Conservation (phyloP, 352 stramenopile genomes). For the Pythium sukuiense region DNA sequence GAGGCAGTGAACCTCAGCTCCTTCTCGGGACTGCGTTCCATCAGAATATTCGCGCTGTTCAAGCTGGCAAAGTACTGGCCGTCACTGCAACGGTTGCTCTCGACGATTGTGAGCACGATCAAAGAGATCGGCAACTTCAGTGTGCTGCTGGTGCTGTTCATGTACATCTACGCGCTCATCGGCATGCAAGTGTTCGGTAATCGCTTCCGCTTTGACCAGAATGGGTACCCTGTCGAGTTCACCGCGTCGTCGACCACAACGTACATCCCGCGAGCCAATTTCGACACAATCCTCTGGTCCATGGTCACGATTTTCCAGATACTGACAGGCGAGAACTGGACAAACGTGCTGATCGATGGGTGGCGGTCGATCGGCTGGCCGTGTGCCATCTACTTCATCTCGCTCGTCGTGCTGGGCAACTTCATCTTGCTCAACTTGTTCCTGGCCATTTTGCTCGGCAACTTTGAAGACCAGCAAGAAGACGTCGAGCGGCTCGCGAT, state of each 20-base stretch:
- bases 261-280: conserved; percentile 29
- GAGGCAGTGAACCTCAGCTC: conserved; percentile 29
- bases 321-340: conserved; percentile 93
- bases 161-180: conserved; percentile 87
- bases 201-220: conserved; percentile 40
- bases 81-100: conserved; percentile 89
- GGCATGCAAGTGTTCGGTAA: conserved; percentile 88
- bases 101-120: conserved; percentile 89
- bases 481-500: conserved; percentile 37
- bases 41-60: conserved; percentile 88
- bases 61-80: conserved; percentile 91
- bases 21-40: conserved; percentile 81
- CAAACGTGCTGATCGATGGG: conserved; percentile 86
- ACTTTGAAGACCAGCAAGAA: conserved; percentile 80
- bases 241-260: conserved; percentile 29
- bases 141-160: conserved; percentile 83
- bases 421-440: conserved; percentile 94
- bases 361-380: conserved; percentile 69
- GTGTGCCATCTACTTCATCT: conserved; percentile 77
- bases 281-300: conserved; percentile 32
- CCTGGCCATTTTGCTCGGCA: conserved; percentile 88
- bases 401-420: conserved; percentile 82
- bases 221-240: conserved; percentile 27
- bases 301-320: conserved; percentile 64
- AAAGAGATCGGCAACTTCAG: conserved; percentile 92